Evolutionary conservation across 1,139 yeast genomes (phyloP), one percentile per base, ranked within the genome.

Genomic region (Kluyveromyces sp.): DNA sequence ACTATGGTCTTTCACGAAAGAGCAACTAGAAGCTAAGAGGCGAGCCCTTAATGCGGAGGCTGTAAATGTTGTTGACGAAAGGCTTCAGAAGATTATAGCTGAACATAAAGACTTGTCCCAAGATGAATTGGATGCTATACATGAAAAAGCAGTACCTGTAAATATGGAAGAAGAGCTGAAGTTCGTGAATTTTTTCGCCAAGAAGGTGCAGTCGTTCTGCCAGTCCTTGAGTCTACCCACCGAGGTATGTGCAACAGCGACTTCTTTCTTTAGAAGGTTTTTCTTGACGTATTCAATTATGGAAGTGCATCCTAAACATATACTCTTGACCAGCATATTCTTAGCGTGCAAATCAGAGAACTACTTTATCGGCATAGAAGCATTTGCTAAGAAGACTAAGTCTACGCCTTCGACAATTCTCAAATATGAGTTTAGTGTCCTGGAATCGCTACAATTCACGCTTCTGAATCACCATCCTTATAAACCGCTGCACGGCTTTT

Each of bases 321-420:
- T 92, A 33, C 71, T 92, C 57, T 79, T 80, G 51, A 88, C 98
- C 0, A 83, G 96, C 51, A 76, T 92, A 12, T 92, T 89, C 61
- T 69, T 92, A 34, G 96, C 97, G 2, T 89, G 96, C 37, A 92
- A 92, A 64, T 79, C 92, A 15, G 97, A 92, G 58, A 92, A 92
- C 65, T 82, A 78, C 62, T 89, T 89, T 64, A 82, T 92, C 30
- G 78, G 95, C 16, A 83, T 89, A 42, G 84, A 83, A 34, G 75
- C 85, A n/a, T 88, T 88, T 60, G 80, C 87, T 44, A 73, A 75
- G 46, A 76, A 80, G 33, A 71, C 89, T 15, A 82, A 83, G 43
- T 76, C 83, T 1, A 74, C 78, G 36, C 67, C 71, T 11, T 78
- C 78, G 17, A 80, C 83, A 41, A 80, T 92, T 25, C 66, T 89